Evolutionary conservation across 805 yeast genomes (phyloP).

Genomic region (Candida maesae): DNA sequence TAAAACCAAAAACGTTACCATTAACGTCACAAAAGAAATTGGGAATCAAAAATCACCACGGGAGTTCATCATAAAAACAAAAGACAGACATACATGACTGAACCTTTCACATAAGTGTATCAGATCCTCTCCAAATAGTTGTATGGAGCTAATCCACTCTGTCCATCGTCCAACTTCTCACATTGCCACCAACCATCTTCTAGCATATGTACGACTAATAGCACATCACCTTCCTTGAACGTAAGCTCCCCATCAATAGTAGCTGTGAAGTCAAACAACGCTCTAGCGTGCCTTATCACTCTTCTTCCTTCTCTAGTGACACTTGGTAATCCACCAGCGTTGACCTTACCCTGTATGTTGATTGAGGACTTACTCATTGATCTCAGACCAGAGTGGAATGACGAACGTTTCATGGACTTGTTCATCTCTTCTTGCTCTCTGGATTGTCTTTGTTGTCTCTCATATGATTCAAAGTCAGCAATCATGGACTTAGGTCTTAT

Average conservation of each 20-base stretch:
- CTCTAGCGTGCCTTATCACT: conserved; percentile 49
- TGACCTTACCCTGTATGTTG: conserved; percentile 24
- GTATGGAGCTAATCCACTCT: conserved; percentile 58
- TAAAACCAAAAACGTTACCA: not conserved
- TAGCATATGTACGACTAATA: conserved; percentile 52
- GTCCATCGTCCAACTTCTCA: conserved; percentile 42
- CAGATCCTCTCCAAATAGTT: conserved; percentile 39
- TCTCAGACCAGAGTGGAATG: conserved; percentile 27
- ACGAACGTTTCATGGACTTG: conserved; percentile 18
- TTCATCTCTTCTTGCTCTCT: conserved; percentile 5
- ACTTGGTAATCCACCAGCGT: conserved; percentile 39
- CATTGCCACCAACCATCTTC: conserved; percentile 78
- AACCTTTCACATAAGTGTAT: not conserved
- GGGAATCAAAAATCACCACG: too few species aligned
- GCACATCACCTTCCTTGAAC: conserved; percentile 53
- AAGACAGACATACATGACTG: too few species aligned
- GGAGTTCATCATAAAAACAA: too few species aligned
- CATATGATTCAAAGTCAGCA: conserved; percentile 11
- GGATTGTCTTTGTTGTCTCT: conserved; percentile 12
- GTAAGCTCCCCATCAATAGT: conserved; percentile 57
- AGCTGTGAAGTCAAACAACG: conserved; percentile 56
- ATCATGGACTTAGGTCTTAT: conserved; percentile 29
- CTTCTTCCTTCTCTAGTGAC: conserved; percentile 50
- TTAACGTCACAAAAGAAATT: not conserved
- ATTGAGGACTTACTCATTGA: conserved; percentile 24